Evolutionary conservation across 2,329 filamentous ascomycete species (phyloP), one percentile per base, ranked within the genome.

Genomic region (Arthrobotrys sphaeroides): DNA sequence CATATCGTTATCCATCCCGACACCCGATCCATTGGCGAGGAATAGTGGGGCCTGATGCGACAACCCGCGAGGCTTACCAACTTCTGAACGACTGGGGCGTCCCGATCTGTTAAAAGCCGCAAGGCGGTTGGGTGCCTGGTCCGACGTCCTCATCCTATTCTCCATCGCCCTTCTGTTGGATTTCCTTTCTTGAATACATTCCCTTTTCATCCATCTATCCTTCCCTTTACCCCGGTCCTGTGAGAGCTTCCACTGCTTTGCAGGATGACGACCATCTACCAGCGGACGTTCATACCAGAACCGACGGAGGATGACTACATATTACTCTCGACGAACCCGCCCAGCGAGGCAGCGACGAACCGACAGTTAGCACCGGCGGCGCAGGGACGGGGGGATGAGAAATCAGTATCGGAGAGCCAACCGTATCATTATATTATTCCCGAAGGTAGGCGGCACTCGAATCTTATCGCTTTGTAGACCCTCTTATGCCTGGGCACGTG

Each of bases 371-470:
- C 59, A 20, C 53, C 49, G n/a, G 33, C 55, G 18, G 59, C 59
- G 22, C 57, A 38, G 31, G 59, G 45, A n/a, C n/a, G n/a, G 13
- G 69, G 61, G 20, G 69, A 73, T 13, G 69, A 73, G 33, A 73
- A 73, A 20, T 73, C 69, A 0, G 36, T 73, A 45, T 43, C 61
- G 10, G 69, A 73, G 43, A 73, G 69, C 24, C 24, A 51, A 18
- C 69, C 69, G 16, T 73, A 73, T 47, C 69, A 73, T 55, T 73
- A 73, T 55, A 73, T 73, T 33, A 73, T 73, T 20, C 69, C 69
- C 20, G 69, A 73, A 67, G 69, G 69, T 73, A 61, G 20, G 61
- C 60, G 20, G 7, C 18, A 64, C n/a, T 40, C 60, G 42, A 4
- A 16, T n/a, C 20, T 16, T 12, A 20, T 28, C n/a, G 55, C 24